A percentile compares a stretch with the other conserved stretches of the same genome.
phyloP scores from a whole-genome alignment of 768 basidiomycete species.

The Amanita rubescens region DNA sequence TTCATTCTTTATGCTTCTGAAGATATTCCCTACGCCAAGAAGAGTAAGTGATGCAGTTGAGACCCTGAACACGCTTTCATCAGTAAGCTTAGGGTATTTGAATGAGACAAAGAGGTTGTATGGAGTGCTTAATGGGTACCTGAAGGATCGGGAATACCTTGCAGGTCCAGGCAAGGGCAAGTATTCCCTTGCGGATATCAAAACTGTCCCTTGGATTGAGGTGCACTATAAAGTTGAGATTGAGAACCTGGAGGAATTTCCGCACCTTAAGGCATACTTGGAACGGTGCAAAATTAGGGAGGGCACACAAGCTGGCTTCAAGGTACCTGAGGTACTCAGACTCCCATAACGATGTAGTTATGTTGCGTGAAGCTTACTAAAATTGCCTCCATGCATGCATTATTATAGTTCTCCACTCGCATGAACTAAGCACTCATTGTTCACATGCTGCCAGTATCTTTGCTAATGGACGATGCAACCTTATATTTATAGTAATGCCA shows the following conservation, averaged over 20 bases:
- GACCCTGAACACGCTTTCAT: slow-evolving; percentile 1
- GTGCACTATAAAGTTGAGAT: slow-evolving; percentile 40
- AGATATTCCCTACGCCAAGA: slow-evolving; percentile 63
- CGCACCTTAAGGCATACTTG: slow-evolving; percentile 38
- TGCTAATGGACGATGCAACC: no score
- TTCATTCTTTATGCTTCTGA: slow-evolving; percentile 60
- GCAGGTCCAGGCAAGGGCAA: slow-evolving; percentile 65
- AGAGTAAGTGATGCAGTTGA: slow-evolving; percentile 29
- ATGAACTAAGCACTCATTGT: no score
- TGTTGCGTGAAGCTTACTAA: no score
- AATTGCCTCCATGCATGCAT: no score
- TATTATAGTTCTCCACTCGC: no score
- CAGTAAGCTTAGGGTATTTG: slow-evolving; percentile 45
- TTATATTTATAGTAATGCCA: no score
- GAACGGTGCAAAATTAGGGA: neutral
- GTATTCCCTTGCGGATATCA: slow-evolving; percentile 67
- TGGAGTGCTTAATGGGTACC: slow-evolving; percentile 69
- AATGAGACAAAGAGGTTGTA: slow-evolving; percentile 82
- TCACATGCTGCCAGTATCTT: no score
- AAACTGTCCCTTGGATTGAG: slow-evolving; percentile 42
- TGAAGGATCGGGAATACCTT: slow-evolving; percentile 70
- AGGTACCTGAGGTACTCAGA: neutral
- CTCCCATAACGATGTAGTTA: no score
- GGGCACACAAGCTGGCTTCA: no score
- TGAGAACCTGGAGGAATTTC: slow-evolving; percentile 23